Evolutionary conservation across 495 filamentous ascomycete genomes (phyloP).

Genomic region (Daldinia decipiens): DNA sequence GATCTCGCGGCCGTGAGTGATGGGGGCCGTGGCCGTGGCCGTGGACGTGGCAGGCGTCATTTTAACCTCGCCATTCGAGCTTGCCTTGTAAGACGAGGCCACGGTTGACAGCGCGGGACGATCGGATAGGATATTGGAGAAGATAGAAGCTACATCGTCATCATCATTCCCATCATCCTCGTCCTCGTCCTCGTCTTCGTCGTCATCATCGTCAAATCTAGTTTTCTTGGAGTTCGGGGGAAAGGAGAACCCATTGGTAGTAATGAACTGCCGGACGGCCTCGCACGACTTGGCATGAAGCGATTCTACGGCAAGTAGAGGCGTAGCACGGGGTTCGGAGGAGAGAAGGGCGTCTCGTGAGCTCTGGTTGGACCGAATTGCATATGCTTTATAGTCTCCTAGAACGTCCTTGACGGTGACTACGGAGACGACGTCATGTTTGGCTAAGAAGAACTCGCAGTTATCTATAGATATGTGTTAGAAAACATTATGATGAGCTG

Average conservation of each 20-base stretch:
- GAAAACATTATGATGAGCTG: not conserved
- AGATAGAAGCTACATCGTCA: constrained; percentile 37
- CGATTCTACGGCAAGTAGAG: constrained; percentile 39
- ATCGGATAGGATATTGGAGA: constrained; percentile 39
- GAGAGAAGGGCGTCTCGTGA: constrained; percentile 49
- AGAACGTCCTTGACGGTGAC: constrained; percentile 49
- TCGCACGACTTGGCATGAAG: constrained; percentile 53
- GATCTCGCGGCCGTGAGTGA: constrained; percentile 10
- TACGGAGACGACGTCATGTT: constrained; percentile 46
- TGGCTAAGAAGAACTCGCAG: constrained; percentile 50
- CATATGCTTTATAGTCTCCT: constrained; percentile 49
- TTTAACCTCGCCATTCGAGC: constrained; percentile 48
- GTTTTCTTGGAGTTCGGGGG: constrained; percentile 33
- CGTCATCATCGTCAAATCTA: constrained; percentile 5
- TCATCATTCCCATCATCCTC: constrained; percentile 39
- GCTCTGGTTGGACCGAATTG: constrained; percentile 44
- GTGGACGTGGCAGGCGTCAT: constrained; percentile 30
- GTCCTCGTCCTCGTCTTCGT: constrained; percentile 17
- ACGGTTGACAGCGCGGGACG: constrained; percentile 44
- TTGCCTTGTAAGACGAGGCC: constrained; percentile 41
- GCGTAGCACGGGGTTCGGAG: constrained; percentile 36
- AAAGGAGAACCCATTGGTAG: constrained; percentile 49
- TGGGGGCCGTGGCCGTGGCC: constrained; percentile 22
- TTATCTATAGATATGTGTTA: constrained; percentile 48
- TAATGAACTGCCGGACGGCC: constrained; percentile 52